Evolutionary conservation across 768 basidiomycete species (phyloP).

Genomic region (Russula earlei): DNA sequence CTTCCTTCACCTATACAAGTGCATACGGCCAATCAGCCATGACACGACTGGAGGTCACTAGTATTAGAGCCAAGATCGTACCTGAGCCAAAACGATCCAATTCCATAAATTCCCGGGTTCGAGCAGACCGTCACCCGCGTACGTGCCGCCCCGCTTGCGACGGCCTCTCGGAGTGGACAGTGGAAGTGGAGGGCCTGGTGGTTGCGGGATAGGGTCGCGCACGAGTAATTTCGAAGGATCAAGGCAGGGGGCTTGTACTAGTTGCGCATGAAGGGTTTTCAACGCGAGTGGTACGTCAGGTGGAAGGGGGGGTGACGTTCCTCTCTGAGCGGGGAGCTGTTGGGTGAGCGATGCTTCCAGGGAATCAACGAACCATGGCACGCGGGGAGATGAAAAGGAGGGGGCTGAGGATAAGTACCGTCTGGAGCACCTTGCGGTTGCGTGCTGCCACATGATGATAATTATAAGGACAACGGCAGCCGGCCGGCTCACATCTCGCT

Average conservation of each 20-base stretch:
- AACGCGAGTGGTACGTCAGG: conserved; percentile 42
- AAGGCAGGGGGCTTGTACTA: conserved; percentile 57
- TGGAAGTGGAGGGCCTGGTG: conserved; percentile 54
- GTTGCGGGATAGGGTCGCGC: conserved; percentile 38
- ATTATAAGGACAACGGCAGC: no score
- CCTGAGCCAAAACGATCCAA: conserved; percentile 71
- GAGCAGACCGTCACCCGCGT: conserved; percentile 49
- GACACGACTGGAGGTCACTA: background rate
- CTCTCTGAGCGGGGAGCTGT: conserved; percentile 22
- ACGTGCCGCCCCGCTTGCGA: conserved; percentile 57
- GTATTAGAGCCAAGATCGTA: conserved; percentile 22
- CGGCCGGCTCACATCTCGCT: no score
- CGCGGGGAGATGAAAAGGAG: background rate
- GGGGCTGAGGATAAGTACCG: background rate
- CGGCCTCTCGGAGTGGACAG: conserved; percentile 47
- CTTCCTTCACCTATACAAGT: conserved; percentile 58
- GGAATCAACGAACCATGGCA: conserved; percentile 65
- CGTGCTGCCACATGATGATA: background rate
- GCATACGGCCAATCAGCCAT: background rate
- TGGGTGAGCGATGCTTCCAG: conserved; percentile 21
- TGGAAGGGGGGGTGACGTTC: conserved; percentile 36
- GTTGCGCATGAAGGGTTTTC: conserved; percentile 45
- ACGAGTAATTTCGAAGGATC: conserved; percentile 52
- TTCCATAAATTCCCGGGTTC: conserved; percentile 57
- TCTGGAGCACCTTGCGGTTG: background rate